Percentiles rank a stretch among this genome's conserved stretches.
These are phyloP conservation scores for Talaromyces ruber DNA, from an alignment of 495 filamentous ascomycete genomes.

Conservation along the genomic window DNA sequence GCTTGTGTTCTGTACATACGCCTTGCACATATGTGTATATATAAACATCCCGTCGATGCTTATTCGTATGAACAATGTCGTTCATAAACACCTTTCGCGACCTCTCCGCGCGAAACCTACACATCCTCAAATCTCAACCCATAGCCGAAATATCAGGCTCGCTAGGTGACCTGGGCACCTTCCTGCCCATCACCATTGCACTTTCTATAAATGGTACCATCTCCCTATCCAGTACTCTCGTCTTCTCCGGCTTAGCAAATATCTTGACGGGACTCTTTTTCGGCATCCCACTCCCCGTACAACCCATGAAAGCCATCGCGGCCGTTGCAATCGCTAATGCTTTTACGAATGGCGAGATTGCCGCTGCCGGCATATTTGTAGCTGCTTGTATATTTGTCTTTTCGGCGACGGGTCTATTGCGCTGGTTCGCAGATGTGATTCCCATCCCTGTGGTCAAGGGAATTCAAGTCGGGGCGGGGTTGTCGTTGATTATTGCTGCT, in stretches of 20 bases:
- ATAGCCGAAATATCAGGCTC: constrained; percentile 81
- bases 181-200: constrained; percentile 81
- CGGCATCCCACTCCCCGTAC: constrained; percentile 78
- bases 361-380: constrained; percentile 74
- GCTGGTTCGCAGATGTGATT: constrained; percentile 59
- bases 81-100: constrained; percentile 18
- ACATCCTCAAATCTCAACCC: constrained; percentile 45
- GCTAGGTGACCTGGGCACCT: constrained; percentile 83
- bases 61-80: background rate
- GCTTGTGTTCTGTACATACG: background rate
- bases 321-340: constrained; percentile 67
- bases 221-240: constrained; percentile 70
- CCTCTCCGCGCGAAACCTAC: constrained; percentile 32
- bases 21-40: background rate
- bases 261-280: constrained; percentile 73
- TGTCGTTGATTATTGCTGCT: constrained; percentile 69
- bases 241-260: constrained; percentile 83
- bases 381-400: constrained; percentile 62
- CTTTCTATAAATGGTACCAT: constrained; percentile 67
- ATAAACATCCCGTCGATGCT: no score
- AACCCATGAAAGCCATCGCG: constrained; percentile 90
- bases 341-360: constrained; percentile 57
- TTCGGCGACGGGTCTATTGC: constrained; percentile 65
- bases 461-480: constrained; percentile 85
- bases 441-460: constrained; percentile 85